Evolutionary conservation across 2,329 filamentous ascomycete genomes (phyloP).

Genomic region (Lithohypha guttulata): DNA sequence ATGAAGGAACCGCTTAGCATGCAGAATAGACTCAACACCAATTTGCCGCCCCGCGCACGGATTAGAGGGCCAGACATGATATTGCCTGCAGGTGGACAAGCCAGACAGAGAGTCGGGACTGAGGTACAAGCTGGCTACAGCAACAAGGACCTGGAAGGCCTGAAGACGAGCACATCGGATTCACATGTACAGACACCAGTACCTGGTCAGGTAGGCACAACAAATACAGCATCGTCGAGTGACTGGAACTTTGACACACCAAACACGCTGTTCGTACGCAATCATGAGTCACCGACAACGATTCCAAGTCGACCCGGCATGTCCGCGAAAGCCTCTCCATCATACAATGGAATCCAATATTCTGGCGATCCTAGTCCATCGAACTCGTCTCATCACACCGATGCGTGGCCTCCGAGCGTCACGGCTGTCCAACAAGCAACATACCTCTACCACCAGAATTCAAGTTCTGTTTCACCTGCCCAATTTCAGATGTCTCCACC

Average conservation of each 20-base stretch:
- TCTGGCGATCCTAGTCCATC: constrained; percentile 4
- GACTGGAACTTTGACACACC: constrained; percentile 20
- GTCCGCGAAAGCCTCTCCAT: neutral
- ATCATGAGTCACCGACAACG: no score
- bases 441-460: neutral
- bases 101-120: neutral
- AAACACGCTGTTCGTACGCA: neutral
- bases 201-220: neutral
- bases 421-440: neutral
- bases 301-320: no score
- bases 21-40: constrained; percentile 6
- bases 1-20: constrained; percentile 23
- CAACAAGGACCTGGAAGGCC: neutral
- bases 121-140: neutral
- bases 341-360: neutral
- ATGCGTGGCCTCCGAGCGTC: neutral
- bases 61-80: constrained; percentile 8
- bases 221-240: neutral
- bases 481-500: constrained; percentile 11
- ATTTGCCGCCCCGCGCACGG: neutral
- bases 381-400: constrained; percentile 5
- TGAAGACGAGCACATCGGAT: neutral
- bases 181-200: neutral
- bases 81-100: neutral
- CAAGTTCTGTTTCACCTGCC: neutral